Evolutionary conservation across 768 basidiomycete genomes (phyloP), one percentile per base, ranked within the genome.

Genomic region (Xerocomellus amylosporus): DNA sequence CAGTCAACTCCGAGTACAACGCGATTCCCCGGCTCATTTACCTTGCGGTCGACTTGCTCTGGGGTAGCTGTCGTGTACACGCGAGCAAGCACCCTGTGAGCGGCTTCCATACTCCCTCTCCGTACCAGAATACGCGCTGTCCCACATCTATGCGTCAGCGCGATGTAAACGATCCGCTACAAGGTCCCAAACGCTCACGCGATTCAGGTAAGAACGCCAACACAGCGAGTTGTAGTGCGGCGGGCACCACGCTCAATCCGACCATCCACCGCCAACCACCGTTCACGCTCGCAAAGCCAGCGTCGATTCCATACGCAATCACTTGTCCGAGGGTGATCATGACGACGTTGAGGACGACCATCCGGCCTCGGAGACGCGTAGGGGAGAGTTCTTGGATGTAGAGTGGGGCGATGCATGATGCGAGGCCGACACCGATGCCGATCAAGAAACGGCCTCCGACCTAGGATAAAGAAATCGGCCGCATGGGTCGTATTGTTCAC

Each of bases 231-330:
- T 91, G 89, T 6, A 90, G 53, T 3, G 70, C 84, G 2, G 87
- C 84, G 1, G 88, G 88, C 2, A 87, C 73, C 2, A 81, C 81
- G 14, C 90, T 87, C 3, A 92, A 72, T 4, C 88, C 90, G 15
- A 89, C 87, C 86, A 91, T 88, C 83, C 83, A 92, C 48, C 90
- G 74, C 90, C 90, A 93, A 3, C 90, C 90, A 4, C 77, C 71
- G 31, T 70, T 69, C 49, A 80, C 70, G 53, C 79, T 78, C 54
- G 76, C 79, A 59, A 87, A 87, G 3, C 79, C 86, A 22, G 86
- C 85, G 24, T 82, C 87, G 51, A 86, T 84, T 19, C 82, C 86
- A 64, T 90, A 92, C 0, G 88, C 87, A 45, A 90, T 79, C 30
- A 91, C 88, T 58, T 91, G 90, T 3, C 88, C 88, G 7, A 86